These are phyloP conservation scores for Trichoderma parareesei DNA, from an alignment of 495 filamentous ascomycete genomes.

Conservation along the genomic window DNA sequence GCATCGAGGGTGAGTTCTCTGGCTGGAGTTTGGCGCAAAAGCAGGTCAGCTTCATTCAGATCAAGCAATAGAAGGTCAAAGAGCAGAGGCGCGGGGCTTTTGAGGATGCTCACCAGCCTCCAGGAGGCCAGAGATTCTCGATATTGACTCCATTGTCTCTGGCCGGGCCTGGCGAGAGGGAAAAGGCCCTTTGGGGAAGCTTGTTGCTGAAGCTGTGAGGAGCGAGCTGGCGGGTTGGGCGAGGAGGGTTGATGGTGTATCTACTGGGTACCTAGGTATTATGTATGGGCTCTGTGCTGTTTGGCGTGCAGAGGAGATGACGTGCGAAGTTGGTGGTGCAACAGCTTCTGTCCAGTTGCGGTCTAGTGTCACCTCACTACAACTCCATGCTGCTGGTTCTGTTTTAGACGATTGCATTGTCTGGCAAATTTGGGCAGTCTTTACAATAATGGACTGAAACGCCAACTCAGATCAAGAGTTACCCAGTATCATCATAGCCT, in stretches of 20 bases:
- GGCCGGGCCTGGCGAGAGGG: neutral
- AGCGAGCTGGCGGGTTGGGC: neutral
- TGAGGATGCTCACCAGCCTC: conserved; percentile 63
- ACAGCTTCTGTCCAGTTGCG: conserved; percentile 14
- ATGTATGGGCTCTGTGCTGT: neutral
- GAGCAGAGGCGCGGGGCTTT: neutral
- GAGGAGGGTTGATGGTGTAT: neutral
- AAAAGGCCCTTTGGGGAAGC: conserved; percentile 2
- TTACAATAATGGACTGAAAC: too few species aligned
- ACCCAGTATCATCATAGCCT: too few species aligned
- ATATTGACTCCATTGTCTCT: conserved; percentile 78
- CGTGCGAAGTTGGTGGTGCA: conserved; percentile 4
- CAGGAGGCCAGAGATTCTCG: conserved; percentile 82
- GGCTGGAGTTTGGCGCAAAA: conserved; percentile 43
- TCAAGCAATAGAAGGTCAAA: neutral
- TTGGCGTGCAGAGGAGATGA: neutral
- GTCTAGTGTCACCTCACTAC: neutral
- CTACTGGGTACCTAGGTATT: neutral
- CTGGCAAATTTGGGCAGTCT: too few species aligned
- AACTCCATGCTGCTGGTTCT: neutral
- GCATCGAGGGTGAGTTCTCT: conserved; percentile 96
- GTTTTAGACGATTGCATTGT: too few species aligned
- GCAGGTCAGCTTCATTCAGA: conserved; percentile 11
- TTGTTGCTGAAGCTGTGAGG: conserved; percentile 1
- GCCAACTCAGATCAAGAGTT: too few species aligned